phyloP scores from a whole-genome alignment of 202 grass and related monocot species.

The Cymbopogon flexuosus region DNA sequence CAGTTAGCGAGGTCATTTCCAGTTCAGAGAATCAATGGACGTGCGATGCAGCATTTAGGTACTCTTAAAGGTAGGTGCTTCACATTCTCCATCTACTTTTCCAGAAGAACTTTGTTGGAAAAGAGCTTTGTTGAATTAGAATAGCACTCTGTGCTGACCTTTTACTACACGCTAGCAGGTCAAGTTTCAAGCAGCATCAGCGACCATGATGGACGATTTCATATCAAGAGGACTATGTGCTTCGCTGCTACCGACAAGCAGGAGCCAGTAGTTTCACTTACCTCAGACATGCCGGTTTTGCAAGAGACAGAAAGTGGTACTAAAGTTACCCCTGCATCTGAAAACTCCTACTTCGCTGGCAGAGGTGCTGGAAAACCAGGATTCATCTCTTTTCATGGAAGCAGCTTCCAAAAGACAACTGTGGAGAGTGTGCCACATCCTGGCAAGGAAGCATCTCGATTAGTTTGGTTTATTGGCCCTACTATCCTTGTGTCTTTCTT shows the following conservation, averaged over 20 bases:
- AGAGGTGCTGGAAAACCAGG: constrained; percentile 65
- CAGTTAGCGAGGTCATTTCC: constrained; percentile 32
- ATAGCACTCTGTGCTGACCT: background rate
- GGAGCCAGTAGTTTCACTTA: constrained; percentile 28
- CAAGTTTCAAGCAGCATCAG: constrained; percentile 1
- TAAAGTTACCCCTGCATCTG: constrained; percentile 32
- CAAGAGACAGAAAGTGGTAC: constrained; percentile 15
- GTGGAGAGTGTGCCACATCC: constrained; percentile 44
- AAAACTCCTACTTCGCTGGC: constrained; percentile 33
- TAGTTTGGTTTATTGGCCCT: constrained; percentile 84
- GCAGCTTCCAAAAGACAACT: constrained; percentile 27
- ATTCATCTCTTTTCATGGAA: constrained; percentile 67
- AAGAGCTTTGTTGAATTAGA: no score
- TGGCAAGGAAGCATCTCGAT: constrained; percentile 55
- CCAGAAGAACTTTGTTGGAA: background rate
- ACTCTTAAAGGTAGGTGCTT: constrained; percentile 3
- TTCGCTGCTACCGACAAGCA: constrained; percentile 48
- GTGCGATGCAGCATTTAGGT: background rate
- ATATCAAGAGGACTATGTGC: constrained; percentile 26
- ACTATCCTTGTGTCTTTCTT: constrained; percentile 80
- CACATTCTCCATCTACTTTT: constrained; percentile 2
- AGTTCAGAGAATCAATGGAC: constrained; percentile 23
- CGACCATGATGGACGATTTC: constrained; percentile 30
- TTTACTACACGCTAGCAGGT: constrained; percentile 9
- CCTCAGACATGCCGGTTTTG: background rate